These are phyloP conservation scores for Annulohypoxylon bovei DNA, from an alignment of 495 filamentous ascomycete species.

Conservation along the genomic window DNA sequence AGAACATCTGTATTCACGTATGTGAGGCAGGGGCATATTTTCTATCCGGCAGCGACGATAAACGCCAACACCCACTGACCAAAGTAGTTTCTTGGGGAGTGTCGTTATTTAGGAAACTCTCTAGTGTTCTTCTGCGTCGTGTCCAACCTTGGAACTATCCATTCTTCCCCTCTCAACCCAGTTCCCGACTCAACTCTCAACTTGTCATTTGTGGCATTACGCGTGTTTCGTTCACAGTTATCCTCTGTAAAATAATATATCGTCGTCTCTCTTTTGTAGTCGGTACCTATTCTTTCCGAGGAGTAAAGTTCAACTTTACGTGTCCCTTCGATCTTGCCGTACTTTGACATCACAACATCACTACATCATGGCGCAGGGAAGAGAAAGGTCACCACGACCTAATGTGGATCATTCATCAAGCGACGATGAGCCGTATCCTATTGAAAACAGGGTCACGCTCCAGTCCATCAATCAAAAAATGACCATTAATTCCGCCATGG, in stretches of 20 bases:
- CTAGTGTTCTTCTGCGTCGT: no score
- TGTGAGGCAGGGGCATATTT: not conserved
- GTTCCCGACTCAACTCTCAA: no score
- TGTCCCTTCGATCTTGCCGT: not conserved
- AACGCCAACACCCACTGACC: no score
- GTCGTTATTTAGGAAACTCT: no score
- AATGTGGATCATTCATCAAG: not conserved
- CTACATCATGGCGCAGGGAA: not conserved
- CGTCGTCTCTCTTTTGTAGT: not conserved
- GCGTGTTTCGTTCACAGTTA: not conserved
- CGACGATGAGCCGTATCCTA: not conserved
- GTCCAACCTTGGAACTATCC: no score
- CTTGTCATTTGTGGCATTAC: no score
- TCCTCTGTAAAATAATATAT: not conserved
- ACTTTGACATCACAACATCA: not conserved
- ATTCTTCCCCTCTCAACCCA: no score
- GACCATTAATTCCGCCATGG: constrained; percentile 27
- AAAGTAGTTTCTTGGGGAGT: no score
- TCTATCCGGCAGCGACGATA: not conserved
- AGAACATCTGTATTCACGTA: not conserved
- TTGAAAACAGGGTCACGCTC: not conserved
- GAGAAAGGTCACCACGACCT: not conserved
- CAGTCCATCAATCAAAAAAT: constrained; percentile 12
- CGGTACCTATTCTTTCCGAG: not conserved
- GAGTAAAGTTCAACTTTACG: not conserved